phyloP scores from a whole-genome alignment of 2,329 filamentous ascomycete species.

The Fusarium hainanense region DNA sequence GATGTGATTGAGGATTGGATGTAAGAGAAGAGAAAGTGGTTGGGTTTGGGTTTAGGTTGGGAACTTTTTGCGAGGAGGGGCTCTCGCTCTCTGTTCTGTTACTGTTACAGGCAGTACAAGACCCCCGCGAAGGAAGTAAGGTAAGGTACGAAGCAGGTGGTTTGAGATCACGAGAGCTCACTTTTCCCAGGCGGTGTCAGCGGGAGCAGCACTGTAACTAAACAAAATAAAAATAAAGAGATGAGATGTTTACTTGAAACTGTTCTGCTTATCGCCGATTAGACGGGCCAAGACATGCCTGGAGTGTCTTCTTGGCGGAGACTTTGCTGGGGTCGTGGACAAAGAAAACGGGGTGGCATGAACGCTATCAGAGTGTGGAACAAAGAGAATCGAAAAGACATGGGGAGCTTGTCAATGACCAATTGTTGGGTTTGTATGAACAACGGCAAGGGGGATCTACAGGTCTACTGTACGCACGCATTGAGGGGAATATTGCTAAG shows the following conservation, averaged over 20 bases:
- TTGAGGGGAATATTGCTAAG: slow-evolving; percentile 9
- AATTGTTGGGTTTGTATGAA: slow-evolving; percentile 7
- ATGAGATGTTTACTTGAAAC: slow-evolving; percentile 8
- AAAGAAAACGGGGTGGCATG: slow-evolving; percentile 16
- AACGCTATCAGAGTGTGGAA: slow-evolving; percentile 30
- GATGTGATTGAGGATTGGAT: slow-evolving; percentile 29
- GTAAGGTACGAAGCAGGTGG: slow-evolving; percentile 4
- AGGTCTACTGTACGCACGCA: slow-evolving; percentile 7
- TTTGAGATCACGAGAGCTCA: slow-evolving; percentile 28
- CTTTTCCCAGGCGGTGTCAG: slow-evolving; percentile 14
- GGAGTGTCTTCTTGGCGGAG: slow-evolving; percentile 1
- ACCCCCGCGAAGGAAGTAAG: slow-evolving; percentile 27
- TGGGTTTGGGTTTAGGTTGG: slow-evolving; percentile 8
- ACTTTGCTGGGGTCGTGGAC: slow-evolving; percentile 18
- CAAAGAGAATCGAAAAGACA: slow-evolving; percentile 12
- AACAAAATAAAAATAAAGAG: not conserved
- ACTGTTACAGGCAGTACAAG: slow-evolving; percentile 27
- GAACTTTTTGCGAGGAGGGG: slow-evolving; percentile 31
- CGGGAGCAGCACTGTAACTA: slow-evolving; percentile 4
- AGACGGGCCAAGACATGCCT: slow-evolving; percentile 23
- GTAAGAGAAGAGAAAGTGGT: slow-evolving; percentile 35
- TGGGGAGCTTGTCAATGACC: slow-evolving; percentile 15
- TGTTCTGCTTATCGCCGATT: slow-evolving; percentile 24
- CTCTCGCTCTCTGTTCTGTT: not conserved
- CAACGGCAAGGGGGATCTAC: slow-evolving; percentile 23